phyloP scores from a whole-genome alignment of 1,139 yeast species.

The Scheffersomyces insectosa region DNA sequence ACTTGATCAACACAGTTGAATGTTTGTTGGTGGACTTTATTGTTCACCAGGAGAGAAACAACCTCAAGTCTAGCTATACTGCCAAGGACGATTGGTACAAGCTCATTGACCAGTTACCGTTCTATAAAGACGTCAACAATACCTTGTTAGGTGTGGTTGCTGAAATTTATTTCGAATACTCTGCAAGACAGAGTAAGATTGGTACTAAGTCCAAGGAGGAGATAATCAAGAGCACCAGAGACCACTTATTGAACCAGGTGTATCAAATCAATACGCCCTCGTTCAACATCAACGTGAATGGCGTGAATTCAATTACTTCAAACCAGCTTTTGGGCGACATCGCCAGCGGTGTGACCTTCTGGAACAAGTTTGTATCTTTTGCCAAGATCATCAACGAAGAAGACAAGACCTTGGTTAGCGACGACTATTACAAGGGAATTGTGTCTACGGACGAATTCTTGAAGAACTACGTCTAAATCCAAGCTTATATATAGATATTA shows the following conservation, averaged over 20 bases:
- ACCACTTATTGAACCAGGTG: constrained; percentile 38
- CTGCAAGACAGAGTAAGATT: constrained; percentile 31
- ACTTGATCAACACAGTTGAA: constrained; percentile 58
- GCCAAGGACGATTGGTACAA: constrained; percentile 56
- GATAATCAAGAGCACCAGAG: constrained; percentile 29
- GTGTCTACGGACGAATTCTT: constrained; percentile 47
- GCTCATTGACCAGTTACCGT: constrained; percentile 62
- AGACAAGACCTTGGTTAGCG: constrained; percentile 36
- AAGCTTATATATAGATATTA: constrained; percentile 1
- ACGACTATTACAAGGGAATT: constrained; percentile 33
- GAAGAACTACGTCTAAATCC: constrained; percentile 20
- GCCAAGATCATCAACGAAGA: constrained; percentile 34
- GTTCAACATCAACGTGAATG: constrained; percentile 45
- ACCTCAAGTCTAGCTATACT: constrained; percentile 34
- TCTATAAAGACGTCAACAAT: constrained; percentile 46
- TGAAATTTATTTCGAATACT: constrained; percentile 44
- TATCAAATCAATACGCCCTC: constrained; percentile 41
- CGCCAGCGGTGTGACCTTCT: constrained; percentile 36
- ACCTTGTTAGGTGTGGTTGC: constrained; percentile 46
- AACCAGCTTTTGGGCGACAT: constrained; percentile 44
- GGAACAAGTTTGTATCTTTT: constrained; percentile 43
- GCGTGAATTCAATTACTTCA: constrained; percentile 40
- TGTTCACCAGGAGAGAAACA: constrained; percentile 55
- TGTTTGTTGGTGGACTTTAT: constrained; percentile 51
- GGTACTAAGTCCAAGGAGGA: constrained; percentile 26